Conservation (phyloP, 2,329 filamentous ascomycete species). For the Tetracladium maxilliforme region DNA sequence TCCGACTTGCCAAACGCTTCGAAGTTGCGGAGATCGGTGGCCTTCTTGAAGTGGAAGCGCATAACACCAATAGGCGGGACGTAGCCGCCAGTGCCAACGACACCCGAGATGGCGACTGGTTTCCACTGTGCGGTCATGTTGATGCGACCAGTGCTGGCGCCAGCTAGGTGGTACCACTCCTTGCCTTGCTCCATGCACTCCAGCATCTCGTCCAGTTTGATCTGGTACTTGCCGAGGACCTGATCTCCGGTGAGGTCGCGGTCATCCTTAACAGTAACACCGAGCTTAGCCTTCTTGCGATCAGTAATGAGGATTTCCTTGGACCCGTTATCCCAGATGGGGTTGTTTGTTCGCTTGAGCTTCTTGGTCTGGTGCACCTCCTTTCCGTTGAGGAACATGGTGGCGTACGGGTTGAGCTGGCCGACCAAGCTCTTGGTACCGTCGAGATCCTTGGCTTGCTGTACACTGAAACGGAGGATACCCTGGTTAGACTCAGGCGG, state of each 20-base stretch:
- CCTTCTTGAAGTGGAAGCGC: constrained; percentile 81
- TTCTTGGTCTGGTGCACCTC: constrained; percentile 81
- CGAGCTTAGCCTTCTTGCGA: constrained; percentile 77
- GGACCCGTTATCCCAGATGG: constrained; percentile 83
- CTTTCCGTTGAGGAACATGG: constrained; percentile 80
- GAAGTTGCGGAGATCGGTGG: constrained; percentile 72
- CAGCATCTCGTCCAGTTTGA: constrained; percentile 87
- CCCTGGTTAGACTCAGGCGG: constrained; percentile 84
- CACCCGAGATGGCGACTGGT: constrained; percentile 74
- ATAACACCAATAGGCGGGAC: constrained; percentile 89
- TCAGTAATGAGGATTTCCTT: constrained; percentile 96
- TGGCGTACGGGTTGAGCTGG: constrained; percentile 79
- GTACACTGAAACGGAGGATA: constrained; percentile 83
- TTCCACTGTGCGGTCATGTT: constrained; percentile 95
- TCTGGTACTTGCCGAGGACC: constrained; percentile 81
- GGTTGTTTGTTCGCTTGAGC: constrained; percentile 93
- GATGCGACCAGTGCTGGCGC: constrained; percentile 66
- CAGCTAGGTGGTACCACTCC: constrained; percentile 87
- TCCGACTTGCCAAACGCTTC: constrained; percentile 96
- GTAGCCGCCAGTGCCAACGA: constrained; percentile 74
- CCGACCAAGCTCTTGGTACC: constrained; percentile 85
- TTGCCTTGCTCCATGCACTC: constrained; percentile 84
- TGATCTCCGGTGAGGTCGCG: constrained; percentile 74
- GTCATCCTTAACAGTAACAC: constrained; percentile 89
- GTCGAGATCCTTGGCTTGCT: constrained; percentile 94